Percentiles rank a stretch among this genome's conserved stretches.
These are phyloP conservation scores for Mycena floridula DNA, from an alignment of 768 basidiomycete species.

Conservation along the genomic window DNA sequence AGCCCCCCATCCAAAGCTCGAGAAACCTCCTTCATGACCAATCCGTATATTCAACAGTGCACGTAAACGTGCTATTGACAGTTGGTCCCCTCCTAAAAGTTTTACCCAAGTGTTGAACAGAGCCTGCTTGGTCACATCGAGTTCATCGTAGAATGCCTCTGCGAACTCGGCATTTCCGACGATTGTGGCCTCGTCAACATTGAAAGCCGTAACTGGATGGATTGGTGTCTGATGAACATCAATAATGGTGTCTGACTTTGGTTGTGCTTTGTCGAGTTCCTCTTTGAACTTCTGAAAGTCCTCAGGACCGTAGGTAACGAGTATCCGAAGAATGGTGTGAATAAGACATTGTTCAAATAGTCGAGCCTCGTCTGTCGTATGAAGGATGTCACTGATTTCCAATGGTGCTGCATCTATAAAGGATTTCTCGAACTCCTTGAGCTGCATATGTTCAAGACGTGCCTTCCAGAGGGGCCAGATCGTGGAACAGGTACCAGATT, in stretches of 20 bases:
- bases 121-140: neutral
- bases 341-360: neutral
- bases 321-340: neutral
- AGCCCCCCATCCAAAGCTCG: too few relatives aligned
- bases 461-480: neutral
- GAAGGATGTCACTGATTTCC: neutral
- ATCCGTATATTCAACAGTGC: too few relatives aligned
- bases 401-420: neutral
- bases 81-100: slow-evolving; percentile 18
- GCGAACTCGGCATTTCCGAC: slow-evolving; percentile 19
- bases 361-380: neutral
- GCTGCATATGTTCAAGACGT: neutral
- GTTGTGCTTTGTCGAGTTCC: neutral
- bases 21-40: too few relatives aligned
- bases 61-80: slow-evolving; percentile 16
- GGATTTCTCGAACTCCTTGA: neutral
- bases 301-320: neutral
- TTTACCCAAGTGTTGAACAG: neutral
- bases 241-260: neutral
- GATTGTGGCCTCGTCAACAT: slow-evolving; percentile 17
- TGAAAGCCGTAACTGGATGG: slow-evolving; percentile 16
- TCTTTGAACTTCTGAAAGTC: too few relatives aligned
- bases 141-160: slow-evolving; percentile 12
- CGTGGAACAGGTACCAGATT: neutral
- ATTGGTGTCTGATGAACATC: neutral